Base-by-base conservation (phyloP, 106 monocot genomes). In the Platanthera guangdongensis region DNA sequence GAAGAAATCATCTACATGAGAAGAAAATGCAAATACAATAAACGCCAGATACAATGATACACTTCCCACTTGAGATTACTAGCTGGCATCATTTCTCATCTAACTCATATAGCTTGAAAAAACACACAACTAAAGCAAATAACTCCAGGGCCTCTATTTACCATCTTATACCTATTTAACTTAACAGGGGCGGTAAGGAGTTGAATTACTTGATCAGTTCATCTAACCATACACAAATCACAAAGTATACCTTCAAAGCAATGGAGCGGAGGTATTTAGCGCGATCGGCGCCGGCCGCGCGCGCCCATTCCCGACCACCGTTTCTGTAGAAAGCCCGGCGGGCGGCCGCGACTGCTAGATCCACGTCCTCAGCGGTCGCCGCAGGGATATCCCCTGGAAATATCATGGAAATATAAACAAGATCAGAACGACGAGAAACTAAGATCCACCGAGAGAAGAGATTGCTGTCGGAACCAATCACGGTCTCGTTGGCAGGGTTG, bases 211-310 rank as follows among this genome's bases (percentile, higher is more conserved):
- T 12, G 14, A 51, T 5, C 14, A 19, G 25, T 25, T 25, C 25
- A 25, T 25, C 25, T 25, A 65, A 30, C 30, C 22, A 59, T 5
- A 59, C 0, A 65, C 9, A 22, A 32, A 0, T 5, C 28, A 65
- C 30, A 64, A n/a, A 9, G 32, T n/a, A 11, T 60, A 99, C 99
- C 90, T 99, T 99, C 25, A 92, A 88, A 14, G 99, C 91, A 57
- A 99, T 99, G 7, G 89, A 87, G 9, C 99, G 99, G 64, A 99
- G 90, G 71, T 86, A 92, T 78, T 90, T 89, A 47, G 99, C 94
- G n/a, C 99, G 94, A 47, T 78, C 74, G 53, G 89, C 87, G 9
- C 92, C 94, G 1, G 99, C 72, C 25, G 94, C 88, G 8, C 99
- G 94, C 8, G 99, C 75, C 99, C 99, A 99, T n/a, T 94, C 94